A percentile compares a stretch with the other conserved stretches of the same genome.
Evolutionary conservation across 208 protist genomes (phyloP).

Genomic region (Leishmania arabica): DNA sequence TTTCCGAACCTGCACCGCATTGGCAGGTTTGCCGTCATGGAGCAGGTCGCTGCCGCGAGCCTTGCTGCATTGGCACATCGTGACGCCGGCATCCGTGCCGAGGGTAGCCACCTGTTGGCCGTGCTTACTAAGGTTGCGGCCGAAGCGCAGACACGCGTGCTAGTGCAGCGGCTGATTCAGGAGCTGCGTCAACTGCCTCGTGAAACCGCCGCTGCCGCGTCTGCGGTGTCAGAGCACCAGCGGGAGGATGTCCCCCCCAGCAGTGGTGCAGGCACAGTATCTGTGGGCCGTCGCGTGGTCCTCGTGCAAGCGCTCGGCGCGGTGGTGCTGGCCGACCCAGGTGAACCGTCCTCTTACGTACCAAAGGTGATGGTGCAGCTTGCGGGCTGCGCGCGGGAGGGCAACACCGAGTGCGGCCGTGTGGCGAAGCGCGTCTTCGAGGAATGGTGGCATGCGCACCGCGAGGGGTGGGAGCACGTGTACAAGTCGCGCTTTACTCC

Average conservation of each 20-base stretch:
- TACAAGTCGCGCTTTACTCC: slow-evolving; percentile 65
- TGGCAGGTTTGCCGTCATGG: slow-evolving; percentile 69
- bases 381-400: slow-evolving; percentile 33
- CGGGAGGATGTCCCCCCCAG: background rate
- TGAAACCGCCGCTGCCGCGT: background rate
- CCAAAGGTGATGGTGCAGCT: slow-evolving; percentile 65
- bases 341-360: slow-evolving; percentile 51
- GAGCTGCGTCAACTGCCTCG: slow-evolving; percentile 40
- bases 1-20: slow-evolving; percentile 83
- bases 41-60: slow-evolving; percentile 47
- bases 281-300: slow-evolving; percentile 37
- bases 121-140: slow-evolving; percentile 78
- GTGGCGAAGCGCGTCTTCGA: slow-evolving; percentile 60
- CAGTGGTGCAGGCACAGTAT: background rate
- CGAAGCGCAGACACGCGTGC: slow-evolving; percentile 49
- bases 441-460: slow-evolving; percentile 82
- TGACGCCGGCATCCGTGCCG: slow-evolving; percentile 46
- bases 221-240: background rate
- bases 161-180: slow-evolving; percentile 37
- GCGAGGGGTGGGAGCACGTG: slow-evolving; percentile 67
- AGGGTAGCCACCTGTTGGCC: slow-evolving; percentile 52
- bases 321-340: slow-evolving; percentile 55
- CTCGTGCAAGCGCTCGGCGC: slow-evolving; percentile 71
- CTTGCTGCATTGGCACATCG: slow-evolving; percentile 51
- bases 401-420: slow-evolving; percentile 48